Conservation (phyloP, 2,329 filamentous ascomycete species). For the Penicillium italicum region DNA sequence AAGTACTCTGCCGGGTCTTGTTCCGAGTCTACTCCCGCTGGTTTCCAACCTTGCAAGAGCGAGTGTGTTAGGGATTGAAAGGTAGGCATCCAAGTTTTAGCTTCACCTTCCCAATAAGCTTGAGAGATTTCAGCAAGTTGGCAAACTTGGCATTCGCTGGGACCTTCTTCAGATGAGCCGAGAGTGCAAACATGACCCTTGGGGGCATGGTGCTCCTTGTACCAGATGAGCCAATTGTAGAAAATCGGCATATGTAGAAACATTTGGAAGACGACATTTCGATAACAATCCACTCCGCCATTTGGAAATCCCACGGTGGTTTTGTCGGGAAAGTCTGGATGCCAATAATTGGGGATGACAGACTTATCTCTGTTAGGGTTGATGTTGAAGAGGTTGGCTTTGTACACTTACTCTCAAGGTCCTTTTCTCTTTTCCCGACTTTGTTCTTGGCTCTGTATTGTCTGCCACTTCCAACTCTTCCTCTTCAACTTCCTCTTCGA, state of each 20-base stretch:
- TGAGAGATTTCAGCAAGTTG: constrained; percentile 10
- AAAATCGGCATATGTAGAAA: constrained; percentile 28
- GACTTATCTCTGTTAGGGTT: neutral
- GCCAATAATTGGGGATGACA: neutral
- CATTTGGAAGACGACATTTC: constrained; percentile 24
- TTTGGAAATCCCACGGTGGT: constrained; percentile 7
- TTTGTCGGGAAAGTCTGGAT: neutral
- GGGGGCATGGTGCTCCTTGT: constrained; percentile 6
- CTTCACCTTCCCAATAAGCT: constrained; percentile 18
- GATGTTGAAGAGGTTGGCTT: neutral
- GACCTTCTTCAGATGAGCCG: neutral
- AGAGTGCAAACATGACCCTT: neutral
- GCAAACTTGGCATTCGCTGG: constrained; percentile 11
- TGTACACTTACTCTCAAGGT: neutral
- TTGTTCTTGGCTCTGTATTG: neutral
- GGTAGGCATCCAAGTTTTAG: neutral
- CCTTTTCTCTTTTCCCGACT: neutral
- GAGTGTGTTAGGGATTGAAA: neutral
- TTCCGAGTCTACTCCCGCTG: neutral
- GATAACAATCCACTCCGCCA: constrained; percentile 21
- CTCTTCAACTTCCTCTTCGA: neutral
- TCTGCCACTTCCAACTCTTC: neutral
- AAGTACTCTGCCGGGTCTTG: constrained; percentile 14
- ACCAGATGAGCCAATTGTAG: constrained; percentile 21
- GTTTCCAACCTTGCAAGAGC: constrained; percentile 1